Conservation (phyloP, 768 basidiomycete genomes). For the Harrya chromipes region DNA sequence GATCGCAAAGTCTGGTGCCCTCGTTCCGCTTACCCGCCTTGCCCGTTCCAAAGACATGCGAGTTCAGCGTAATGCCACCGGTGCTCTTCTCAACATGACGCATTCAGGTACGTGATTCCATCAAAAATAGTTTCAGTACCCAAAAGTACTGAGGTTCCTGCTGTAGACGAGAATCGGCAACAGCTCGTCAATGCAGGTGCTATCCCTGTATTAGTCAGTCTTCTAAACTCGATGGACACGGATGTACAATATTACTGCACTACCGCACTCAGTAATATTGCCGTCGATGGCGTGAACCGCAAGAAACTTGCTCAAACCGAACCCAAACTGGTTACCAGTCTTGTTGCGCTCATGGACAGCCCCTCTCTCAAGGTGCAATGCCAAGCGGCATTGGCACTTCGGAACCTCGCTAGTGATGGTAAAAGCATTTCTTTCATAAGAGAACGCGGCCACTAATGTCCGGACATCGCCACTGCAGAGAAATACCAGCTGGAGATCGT, state of each 20-base stretch:
- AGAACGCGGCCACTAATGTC: neutral
- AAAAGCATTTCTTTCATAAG: conserved; percentile 18
- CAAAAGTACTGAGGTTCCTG: conserved; percentile 4
- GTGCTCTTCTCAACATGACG: conserved; percentile 98
- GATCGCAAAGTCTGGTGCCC: conserved; percentile 98
- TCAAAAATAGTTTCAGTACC: neutral
- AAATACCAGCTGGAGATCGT: conserved; percentile 99
- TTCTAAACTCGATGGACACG: conserved; percentile 95
- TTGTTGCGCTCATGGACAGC: conserved; percentile 96
- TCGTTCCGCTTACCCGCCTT: conserved; percentile 92
- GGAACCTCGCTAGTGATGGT: conserved; percentile 98
- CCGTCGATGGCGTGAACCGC: conserved; percentile 92
- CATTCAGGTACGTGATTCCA: conserved; percentile 72
- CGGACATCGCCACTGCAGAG: conserved; percentile 47
- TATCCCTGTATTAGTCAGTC: conserved; percentile 92
- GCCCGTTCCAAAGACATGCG: conserved; percentile 99
- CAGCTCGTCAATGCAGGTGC: conserved; percentile 98
- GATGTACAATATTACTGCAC: conserved; percentile 99
- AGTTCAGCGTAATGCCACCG: conserved; percentile 97
- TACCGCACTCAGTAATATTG: conserved; percentile 96
- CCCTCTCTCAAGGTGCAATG: conserved; percentile 98
- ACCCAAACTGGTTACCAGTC: conserved; percentile 89
- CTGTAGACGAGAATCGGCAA: conserved; percentile 92
- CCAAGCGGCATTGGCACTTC: conserved; percentile 92
- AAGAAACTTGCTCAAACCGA: conserved; percentile 94